These are phyloP conservation scores for Limtongia smithiae DNA, from an alignment of 805 yeast species.

Conservation along the genomic window DNA sequence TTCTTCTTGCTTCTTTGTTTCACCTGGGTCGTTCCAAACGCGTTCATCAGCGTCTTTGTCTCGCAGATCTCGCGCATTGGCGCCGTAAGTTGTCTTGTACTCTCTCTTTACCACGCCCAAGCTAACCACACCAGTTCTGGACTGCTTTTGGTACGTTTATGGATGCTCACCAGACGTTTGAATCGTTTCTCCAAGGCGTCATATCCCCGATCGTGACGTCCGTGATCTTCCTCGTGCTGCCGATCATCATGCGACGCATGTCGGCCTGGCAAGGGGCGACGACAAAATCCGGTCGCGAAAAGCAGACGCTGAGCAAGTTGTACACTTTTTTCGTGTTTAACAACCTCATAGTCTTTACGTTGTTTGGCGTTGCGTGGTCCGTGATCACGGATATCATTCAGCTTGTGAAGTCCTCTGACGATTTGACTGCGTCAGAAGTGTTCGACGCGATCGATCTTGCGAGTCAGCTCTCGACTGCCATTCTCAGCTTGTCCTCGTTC, in stretches of 20 bases:
- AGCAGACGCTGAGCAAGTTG: slow-evolving; percentile 39
- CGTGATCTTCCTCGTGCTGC: slow-evolving; percentile 37
- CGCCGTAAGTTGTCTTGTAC: slow-evolving; percentile 8
- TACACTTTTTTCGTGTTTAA: slow-evolving; percentile 41
- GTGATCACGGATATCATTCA: slow-evolving; percentile 35
- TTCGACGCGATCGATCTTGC: slow-evolving; percentile 34
- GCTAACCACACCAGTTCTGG: slow-evolving; percentile 33
- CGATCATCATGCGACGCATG: slow-evolving; percentile 38
- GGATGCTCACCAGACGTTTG: slow-evolving; percentile 30
- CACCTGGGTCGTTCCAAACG: slow-evolving; percentile 42
- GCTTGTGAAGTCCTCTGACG: slow-evolving; percentile 15
- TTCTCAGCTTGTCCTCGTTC: slow-evolving; percentile 40
- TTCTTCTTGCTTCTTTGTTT: slow-evolving; percentile 34
- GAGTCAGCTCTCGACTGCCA: slow-evolving; percentile 38
- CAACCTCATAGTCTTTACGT: slow-evolving; percentile 39
- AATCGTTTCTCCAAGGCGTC: slow-evolving; percentile 41
- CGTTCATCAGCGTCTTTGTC: slow-evolving; percentile 41
- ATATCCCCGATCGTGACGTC: slow-evolving; percentile 39
- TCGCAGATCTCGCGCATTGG: slow-evolving; percentile 40
- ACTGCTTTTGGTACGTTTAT: slow-evolving; percentile 35
- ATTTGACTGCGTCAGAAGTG: slow-evolving; percentile 31
- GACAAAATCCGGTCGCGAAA: slow-evolving; percentile 40
- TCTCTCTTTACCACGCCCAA: neutral
- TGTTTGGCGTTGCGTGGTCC: slow-evolving; percentile 42
- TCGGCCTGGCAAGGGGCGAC: slow-evolving; percentile 40